phyloP scores from a whole-genome alignment of 164 flowering plant species.

The Sextonia rubra region DNA sequence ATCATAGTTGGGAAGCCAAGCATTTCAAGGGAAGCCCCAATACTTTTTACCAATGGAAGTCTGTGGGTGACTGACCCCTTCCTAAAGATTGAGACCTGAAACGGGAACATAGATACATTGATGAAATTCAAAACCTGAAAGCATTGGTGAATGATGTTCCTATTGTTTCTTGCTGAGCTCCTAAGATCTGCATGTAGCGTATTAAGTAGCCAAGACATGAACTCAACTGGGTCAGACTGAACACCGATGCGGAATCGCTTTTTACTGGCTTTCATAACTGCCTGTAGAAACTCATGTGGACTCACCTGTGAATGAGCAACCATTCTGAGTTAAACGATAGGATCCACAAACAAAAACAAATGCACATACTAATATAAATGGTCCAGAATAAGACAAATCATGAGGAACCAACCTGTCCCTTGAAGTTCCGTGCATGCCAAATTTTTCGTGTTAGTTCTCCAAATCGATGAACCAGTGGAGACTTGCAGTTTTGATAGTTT shows the following conservation, averaged over 20 bases:
- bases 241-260: conserved; percentile 79
- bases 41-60: too few relatives aligned
- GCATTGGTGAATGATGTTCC: conserved; percentile 77
- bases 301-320: conserved; percentile 66
- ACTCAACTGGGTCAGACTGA: conserved; percentile 96
- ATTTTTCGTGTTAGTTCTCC: conserved; percentile 96
- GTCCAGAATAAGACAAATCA: background rate
- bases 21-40: too few relatives aligned
- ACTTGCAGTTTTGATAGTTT: conserved; percentile 75
- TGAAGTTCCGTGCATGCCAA: conserved; percentile 96
- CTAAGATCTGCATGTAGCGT: conserved; percentile 77
- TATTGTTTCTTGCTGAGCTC: conserved; percentile 39
- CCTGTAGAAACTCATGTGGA: conserved; percentile 95
- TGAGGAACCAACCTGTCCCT: conserved; percentile 73
- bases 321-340: background rate
- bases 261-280: conserved; percentile 94
- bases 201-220: conserved; percentile 98
- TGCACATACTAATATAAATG: background rate
- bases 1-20: too few relatives aligned
- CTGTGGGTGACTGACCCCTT: too few relatives aligned
- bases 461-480: conserved; percentile 92
- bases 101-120: background rate
- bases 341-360: background rate
- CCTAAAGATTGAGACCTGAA: background rate
- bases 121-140: conserved; percentile 61